phyloP scores from a whole-genome alignment of 768 basidiomycete species.

The Mycena kentingensis region DNA sequence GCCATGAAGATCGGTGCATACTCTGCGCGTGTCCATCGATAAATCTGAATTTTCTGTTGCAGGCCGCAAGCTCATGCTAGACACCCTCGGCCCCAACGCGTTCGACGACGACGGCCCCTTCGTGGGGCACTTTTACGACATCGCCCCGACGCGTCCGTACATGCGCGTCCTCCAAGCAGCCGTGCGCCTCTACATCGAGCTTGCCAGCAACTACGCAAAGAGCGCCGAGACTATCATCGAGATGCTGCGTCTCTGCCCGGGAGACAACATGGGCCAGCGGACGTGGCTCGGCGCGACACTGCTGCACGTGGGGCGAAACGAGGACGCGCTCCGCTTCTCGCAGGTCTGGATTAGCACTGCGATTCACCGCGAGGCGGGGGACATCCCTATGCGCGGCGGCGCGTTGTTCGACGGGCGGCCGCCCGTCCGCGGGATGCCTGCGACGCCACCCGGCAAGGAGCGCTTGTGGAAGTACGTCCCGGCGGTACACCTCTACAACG shows the following conservation, averaged over 20 bases:
- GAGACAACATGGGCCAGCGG: conserved; percentile 35
- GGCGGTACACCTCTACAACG: conserved; percentile 25
- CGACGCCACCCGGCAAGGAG: too few relatives aligned
- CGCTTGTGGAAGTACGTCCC: conserved; percentile 7
- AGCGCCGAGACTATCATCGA: conserved; percentile 29
- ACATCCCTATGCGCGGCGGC: conserved; percentile 10
- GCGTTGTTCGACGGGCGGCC: conserved; percentile 9
- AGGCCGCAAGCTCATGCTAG: conserved; percentile 34
- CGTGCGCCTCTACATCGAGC: conserved; percentile 39
- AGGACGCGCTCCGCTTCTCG: too few relatives aligned
- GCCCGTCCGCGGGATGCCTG: conserved; percentile 15
- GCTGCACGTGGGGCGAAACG: too few relatives aligned
- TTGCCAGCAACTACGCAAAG: conserved; percentile 29
- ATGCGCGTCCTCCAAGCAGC: conserved; percentile 46
- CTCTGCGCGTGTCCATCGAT: too few relatives aligned
- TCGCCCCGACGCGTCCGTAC: conserved; percentile 45
- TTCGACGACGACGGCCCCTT: conserved; percentile 38
- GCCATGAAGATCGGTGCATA: conserved; percentile 27
- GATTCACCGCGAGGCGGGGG: neutral
- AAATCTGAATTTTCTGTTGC: neutral
- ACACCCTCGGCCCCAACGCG: conserved; percentile 32
- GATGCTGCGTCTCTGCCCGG: conserved; percentile 37
- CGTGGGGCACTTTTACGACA: conserved; percentile 40
- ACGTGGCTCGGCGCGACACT: conserved; percentile 32
- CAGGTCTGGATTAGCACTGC: neutral